Evolutionary conservation across 2,329 filamentous ascomycete genomes (phyloP), one percentile per base, ranked within the genome.

Genomic region (Botrytis aclada): DNA sequence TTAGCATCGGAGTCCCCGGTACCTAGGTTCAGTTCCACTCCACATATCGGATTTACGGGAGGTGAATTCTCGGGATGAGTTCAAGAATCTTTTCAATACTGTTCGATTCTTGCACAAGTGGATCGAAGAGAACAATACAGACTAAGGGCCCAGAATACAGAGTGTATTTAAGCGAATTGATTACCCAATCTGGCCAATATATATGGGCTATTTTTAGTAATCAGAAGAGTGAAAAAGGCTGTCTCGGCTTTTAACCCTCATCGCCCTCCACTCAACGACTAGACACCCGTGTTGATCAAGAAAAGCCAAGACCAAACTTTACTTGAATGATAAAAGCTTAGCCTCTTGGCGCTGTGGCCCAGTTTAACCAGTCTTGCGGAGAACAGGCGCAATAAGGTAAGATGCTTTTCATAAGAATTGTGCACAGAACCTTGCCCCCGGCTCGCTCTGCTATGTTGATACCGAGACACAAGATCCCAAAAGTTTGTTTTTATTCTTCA

Each of bases 291-390:
- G 45, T 29, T 12, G 22, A n/a, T 54, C 25, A 29, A 47, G 25
- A 9, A 39, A 67, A 67, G 64, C 34, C 34, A 67, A 67, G 45
- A 54, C 4, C 14, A 54, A 51, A 54, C 45, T 54, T 66, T 66
- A n/a, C 45, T 51, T 54, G 63, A 12, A 63, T n/a, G n/a, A 37
- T 45, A 37, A 66, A 66, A 66, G 63, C 63, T 65, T 65, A 22
- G 29, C 8, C 63, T 47, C 41, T 65, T 65, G 41, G 63, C 29
- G 3, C 29, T n/a, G 14, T 45, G 29, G n/a, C 51, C 51, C 16
- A 22, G 41, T 29, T 32, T 29, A 43, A 63, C n/a, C 61, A n/a
- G 34, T 62, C 60, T 62, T 41, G 37, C 60, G 60, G 60, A 62
- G 60, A 41, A 62, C 37, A 41, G 37, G 20, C 60, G 12, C 7